Evolutionary conservation across 768 basidiomycete genomes (phyloP), one percentile per base, ranked within the genome.

Genomic region (Rhizopogon rudus): DNA sequence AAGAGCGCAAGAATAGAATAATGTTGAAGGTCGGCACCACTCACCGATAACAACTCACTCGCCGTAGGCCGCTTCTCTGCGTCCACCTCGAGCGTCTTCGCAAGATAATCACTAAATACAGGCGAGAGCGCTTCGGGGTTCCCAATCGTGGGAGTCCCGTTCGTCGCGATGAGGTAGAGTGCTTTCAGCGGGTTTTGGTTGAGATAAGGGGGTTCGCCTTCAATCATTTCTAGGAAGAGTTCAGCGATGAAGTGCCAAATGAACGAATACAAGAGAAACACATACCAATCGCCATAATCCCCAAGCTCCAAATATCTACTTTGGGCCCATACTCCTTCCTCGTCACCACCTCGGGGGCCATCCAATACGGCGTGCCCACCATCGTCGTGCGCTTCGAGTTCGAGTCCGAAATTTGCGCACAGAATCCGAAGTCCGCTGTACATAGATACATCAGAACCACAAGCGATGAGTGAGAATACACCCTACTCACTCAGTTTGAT

Each of bases 311-410:
- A 55, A 98, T 93, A 64, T 97, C 95, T n/a, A 98, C 95, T 68
- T 98, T 98, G 13, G 95, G 91, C 0, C 95, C 95, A 69, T 97
- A 97, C 73, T 97, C 95, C 71, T 97, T 97, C 53, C 94, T 85
- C 25, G 94, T 98, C 60, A 97, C 95, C 46, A 98, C 95, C 69
- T 98, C 95, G 0, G 95, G 95, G 0, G 95, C 95, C 95, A 98
- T 97, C 95, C 95, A 98, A 69, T 98, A 98, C 1, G 95, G 95
- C 1, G 95, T 97, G 2, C 95, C 95, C 49, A 98, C 94, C 95
- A 98, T 98, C 37, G 95, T 97, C 37, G 94, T 96, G 28, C 95
- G 86, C 74, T 97, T 97, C 3, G 93, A 84, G 60, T 88, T 85
- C 8, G 85, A 80, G 62, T 93, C 91, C 20, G 93, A 93, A 54